Evolutionary conservation across 2,329 filamentous ascomycete genomes (phyloP).

Genomic region (Lomentospora prolificans): DNA sequence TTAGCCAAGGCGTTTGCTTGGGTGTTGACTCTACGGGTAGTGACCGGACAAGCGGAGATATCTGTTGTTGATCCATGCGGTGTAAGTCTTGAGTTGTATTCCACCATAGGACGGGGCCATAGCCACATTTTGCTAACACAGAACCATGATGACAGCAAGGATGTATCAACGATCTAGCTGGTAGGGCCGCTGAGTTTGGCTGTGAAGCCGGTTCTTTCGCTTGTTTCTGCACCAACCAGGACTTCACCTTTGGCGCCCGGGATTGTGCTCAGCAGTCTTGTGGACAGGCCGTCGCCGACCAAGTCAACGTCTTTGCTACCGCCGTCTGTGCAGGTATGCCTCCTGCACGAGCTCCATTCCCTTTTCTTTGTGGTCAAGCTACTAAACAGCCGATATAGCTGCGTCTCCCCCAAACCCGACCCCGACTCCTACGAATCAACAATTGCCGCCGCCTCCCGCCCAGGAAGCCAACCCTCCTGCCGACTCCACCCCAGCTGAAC

Average conservation of each 20-base stretch:
- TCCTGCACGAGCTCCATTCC: background rate
- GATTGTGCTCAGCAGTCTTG: constrained; percentile 28
- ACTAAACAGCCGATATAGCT: background rate
- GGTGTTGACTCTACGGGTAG: background rate
- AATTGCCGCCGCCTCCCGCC: too few species aligned
- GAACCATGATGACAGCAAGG: constrained; percentile 8
- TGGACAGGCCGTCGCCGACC: constrained; percentile 16
- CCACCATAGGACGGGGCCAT: background rate
- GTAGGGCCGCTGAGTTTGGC: constrained; percentile 7
- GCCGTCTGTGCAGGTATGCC: constrained; percentile 21
- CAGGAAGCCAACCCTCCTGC: constrained; percentile 4
- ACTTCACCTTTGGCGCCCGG: constrained; percentile 25
- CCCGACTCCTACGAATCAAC: background rate
- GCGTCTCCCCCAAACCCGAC: background rate
- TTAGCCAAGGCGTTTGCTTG: background rate
- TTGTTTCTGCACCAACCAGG: constrained; percentile 30
- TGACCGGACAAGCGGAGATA: background rate
- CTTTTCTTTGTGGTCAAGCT: background rate
- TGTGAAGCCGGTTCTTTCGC: constrained; percentile 17
- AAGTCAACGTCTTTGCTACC: constrained; percentile 18
- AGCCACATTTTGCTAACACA: background rate
- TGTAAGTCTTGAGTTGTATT: background rate
- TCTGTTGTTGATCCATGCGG: background rate
- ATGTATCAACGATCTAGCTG: constrained; percentile 10
- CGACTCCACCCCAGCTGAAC: constrained; percentile 5